Percentiles rank a stretch among this genome's conserved stretches.
These are phyloP conservation scores for Bertia moriformis DNA, from an alignment of 2,329 filamentous ascomycete genomes.

Conservation along the genomic window DNA sequence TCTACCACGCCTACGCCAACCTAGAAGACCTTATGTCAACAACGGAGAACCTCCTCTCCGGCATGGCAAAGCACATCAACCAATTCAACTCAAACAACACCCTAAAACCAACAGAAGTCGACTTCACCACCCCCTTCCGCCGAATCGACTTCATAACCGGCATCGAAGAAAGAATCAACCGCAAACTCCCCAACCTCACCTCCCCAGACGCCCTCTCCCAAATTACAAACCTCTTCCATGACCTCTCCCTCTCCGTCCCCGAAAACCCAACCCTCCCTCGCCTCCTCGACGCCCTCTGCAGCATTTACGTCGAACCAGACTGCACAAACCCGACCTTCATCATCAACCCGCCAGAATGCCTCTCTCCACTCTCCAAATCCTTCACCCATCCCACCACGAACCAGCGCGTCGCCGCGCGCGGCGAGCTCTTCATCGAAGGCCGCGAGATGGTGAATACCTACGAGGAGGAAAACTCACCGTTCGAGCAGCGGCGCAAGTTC, in stretches of 20 bases:
- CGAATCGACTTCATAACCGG: constrained; percentile 69
- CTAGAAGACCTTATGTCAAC: constrained; percentile 59
- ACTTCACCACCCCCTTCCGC: constrained; percentile 22
- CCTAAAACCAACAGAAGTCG: constrained; percentile 30
- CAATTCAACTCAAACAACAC: constrained; percentile 23
- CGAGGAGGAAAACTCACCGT: constrained; percentile 91
- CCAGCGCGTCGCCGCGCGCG: constrained; percentile 66
- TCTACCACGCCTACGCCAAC: constrained; percentile 76
- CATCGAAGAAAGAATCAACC: constrained; percentile 54
- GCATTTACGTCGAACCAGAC: constrained; percentile 62
- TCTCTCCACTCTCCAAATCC: constrained; percentile 83
- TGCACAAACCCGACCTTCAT: constrained; percentile 70
- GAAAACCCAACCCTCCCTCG: constrained; percentile 27
- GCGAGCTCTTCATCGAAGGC: constrained; percentile 69
- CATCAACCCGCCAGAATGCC: constrained; percentile 73
- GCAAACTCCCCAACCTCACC: constrained; percentile 49
- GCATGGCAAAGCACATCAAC: constrained; percentile 37
- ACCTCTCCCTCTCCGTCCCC: neutral
- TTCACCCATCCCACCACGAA: constrained; percentile 53
- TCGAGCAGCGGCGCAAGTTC: constrained; percentile 68
- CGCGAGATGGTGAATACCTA: constrained; percentile 91
- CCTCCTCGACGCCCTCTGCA: constrained; percentile 69
- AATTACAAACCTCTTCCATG: constrained; percentile 36
- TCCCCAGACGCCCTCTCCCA: constrained; percentile 37
- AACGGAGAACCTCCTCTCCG: constrained; percentile 58